Conservation (phyloP, 2,329 filamentous ascomycete species). For the Elsinoe arachidis region DNA sequence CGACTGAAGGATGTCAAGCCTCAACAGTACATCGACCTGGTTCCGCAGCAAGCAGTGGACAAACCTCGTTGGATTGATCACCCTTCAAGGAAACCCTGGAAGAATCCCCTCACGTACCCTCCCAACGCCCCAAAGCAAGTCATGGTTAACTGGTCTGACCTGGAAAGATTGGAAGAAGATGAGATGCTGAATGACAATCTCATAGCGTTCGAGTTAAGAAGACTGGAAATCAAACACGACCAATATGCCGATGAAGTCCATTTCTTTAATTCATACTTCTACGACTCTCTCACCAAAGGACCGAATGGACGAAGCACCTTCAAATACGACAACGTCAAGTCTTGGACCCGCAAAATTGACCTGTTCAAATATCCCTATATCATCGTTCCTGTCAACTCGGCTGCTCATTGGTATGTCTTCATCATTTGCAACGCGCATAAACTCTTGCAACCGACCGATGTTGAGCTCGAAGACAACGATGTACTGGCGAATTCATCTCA, state of each 20-base stretch:
- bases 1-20: not conserved
- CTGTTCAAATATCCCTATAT: conserved; percentile 81
- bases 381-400: conserved; percentile 83
- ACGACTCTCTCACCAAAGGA: conserved; percentile 60
- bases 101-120: conserved; percentile 52
- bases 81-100: conserved; percentile 20
- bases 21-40: not conserved
- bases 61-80: not conserved
- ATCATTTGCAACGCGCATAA: conserved; percentile 84
- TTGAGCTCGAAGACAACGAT: conserved; percentile 7
- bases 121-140: conserved; percentile 50
- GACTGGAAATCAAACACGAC: conserved; percentile 25
- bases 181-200: conserved; percentile 90
- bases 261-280: conserved; percentile 92
- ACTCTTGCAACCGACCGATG: conserved; percentile 31
- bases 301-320: conserved; percentile 48
- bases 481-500: not conserved
- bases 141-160: conserved; percentile 61
- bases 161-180: conserved; percentile 69
- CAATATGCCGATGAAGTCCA: conserved; percentile 54
- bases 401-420: conserved; percentile 81
- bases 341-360: conserved; percentile 81
- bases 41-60: not conserved
- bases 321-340: conserved; percentile 76
- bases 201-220: conserved; percentile 74